Conservation (phyloP, 768 basidiomycete species). For the Tephrocybe rancida region DNA sequence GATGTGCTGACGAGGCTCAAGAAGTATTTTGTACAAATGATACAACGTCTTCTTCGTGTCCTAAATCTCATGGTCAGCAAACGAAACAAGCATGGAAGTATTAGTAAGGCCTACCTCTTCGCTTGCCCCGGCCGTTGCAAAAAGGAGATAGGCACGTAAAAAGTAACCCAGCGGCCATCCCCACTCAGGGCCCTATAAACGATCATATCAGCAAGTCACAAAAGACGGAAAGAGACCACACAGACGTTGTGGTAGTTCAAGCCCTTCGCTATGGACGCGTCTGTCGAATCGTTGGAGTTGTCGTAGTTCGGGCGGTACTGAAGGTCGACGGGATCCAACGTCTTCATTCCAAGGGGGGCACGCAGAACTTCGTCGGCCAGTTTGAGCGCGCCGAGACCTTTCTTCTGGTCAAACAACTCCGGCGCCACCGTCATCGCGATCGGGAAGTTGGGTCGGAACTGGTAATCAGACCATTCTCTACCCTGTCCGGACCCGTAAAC, state of each 20-base stretch:
- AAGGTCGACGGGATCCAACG: conserved; percentile 82
- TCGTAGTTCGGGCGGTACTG: conserved; percentile 94
- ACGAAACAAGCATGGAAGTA: neutral
- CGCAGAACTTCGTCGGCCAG: conserved; percentile 82
- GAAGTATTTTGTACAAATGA: conserved; percentile 73
- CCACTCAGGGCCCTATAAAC: conserved; percentile 84
- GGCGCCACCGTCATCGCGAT: conserved; percentile 98
- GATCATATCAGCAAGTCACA: conserved; percentile 10
- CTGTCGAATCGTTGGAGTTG: conserved; percentile 90
- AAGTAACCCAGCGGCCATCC: conserved; percentile 96
- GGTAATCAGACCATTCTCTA: conserved; percentile 97
- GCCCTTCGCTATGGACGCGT: conserved; percentile 86
- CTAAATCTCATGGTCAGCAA: conserved; percentile 36
- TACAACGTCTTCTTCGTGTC: conserved; percentile 75
- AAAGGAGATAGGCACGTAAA: conserved; percentile 88
- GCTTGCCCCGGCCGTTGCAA: conserved; percentile 70
- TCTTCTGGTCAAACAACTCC: conserved; percentile 83
- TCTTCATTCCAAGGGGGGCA: conserved; percentile 96
- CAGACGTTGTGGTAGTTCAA: conserved; percentile 90
- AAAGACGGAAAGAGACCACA: conserved; percentile 8
- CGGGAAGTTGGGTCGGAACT: conserved; percentile 90
- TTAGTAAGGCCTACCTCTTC: conserved; percentile 53
- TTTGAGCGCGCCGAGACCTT: conserved; percentile 78
- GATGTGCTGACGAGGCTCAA: conserved; percentile 74
- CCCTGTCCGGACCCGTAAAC: conserved; percentile 87